These are phyloP conservation scores for Colletotrichum cuscutae DNA, from an alignment of 2,329 filamentous ascomycete species.

Conservation along the genomic window DNA sequence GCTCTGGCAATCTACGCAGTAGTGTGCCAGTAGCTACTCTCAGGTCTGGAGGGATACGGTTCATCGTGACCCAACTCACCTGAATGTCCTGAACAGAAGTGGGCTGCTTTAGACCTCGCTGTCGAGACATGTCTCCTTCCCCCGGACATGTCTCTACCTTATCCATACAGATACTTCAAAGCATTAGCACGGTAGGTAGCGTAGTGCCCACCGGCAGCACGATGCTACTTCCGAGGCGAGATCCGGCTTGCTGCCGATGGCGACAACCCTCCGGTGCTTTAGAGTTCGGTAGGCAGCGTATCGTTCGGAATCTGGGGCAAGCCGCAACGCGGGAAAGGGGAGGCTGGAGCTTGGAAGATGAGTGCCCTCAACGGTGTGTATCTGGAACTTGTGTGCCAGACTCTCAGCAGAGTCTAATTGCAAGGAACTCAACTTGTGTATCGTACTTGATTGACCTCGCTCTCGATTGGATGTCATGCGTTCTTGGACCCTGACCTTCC, in stretches of 20 bases:
- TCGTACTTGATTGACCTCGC: neutral
- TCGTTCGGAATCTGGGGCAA: neutral
- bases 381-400: neutral
- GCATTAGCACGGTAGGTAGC: neutral
- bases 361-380: neutral
- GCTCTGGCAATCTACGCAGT: neutral
- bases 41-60: neutral
- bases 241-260: neutral
- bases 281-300: neutral
- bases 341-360: neutral
- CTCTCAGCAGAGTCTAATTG: neutral
- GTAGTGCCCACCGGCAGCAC: neutral
- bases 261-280: neutral
- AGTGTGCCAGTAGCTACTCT: too few species aligned
- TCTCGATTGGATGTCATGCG: constrained; percentile 14
- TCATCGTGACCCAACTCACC: neutral
- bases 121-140: neutral
- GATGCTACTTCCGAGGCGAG: neutral
- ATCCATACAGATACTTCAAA: neutral
- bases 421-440: neutral
- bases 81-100: neutral
- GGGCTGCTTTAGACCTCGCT: neutral
- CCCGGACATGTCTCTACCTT: too few species aligned
- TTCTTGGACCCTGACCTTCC: constrained; percentile 28
- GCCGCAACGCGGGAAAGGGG: neutral